Evolutionary conservation across 2,329 filamentous ascomycete species (phyloP), one percentile per base, ranked within the genome.

Genomic region (Bipolaris oryzae): DNA sequence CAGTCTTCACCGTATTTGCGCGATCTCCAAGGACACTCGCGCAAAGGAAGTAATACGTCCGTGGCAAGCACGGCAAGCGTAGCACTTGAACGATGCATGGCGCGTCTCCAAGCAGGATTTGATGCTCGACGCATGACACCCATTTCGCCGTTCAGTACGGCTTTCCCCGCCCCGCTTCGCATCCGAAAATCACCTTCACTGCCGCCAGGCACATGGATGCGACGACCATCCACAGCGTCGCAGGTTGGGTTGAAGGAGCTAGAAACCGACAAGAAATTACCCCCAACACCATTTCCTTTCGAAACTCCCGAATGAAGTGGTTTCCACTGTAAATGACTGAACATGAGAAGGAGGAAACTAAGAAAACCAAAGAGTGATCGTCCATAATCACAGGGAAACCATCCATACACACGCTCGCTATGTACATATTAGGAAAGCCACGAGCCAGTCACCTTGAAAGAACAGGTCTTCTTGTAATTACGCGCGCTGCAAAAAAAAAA

Each of bases 201-300:
- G 6, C 56, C 57, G 5, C 53, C 50, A 20, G 50, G 42, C 5
- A 53, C 47, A 1, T 53, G 55, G 34, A 58, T 47, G 15, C 56
- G 62, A n/a, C 52, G 45, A 33, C 53, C 42, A 23, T 49, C 31
- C n/a, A 58, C 42, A 43, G 20, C 38, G 28, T 56, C 39, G 33
- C 37, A 50, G 11, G 31, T 48, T 7, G 50, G 45, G 34, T 51
- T 57, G 21, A 53, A 44, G 15, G 56, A 54, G 7, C 56, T 60
- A 2, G 58, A 61, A 9, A 59, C 59, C 31, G 62, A 67, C 11
- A 74, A 74, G 51, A 67, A 69, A 15, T 42, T 74, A 20, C 72
- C 72, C 9, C 45, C 73, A 7, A 74, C 72, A n/a, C 72, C 72
- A 4, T 70, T 73, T 10, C 72, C 72, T 0, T 62, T 70, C 2